Evolutionary conservation across 2,329 filamentous ascomycete species (phyloP).

Genomic region (Epichloe amarillans): DNA sequence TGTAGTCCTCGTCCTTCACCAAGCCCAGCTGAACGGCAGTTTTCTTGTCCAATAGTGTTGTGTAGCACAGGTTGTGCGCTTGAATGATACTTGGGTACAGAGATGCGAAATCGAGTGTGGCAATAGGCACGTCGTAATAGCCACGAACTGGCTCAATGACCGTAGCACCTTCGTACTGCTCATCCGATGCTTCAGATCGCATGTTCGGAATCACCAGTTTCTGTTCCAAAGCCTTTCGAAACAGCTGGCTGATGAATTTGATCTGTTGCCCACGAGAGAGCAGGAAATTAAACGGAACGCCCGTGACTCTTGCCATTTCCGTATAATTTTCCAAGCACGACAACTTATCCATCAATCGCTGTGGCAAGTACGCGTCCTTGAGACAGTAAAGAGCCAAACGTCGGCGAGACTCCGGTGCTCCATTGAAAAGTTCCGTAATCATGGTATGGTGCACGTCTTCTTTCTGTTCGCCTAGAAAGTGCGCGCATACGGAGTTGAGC

Average conservation of each 20-base stretch:
- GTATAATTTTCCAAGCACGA: conserved; percentile 99
- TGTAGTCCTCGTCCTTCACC: conserved; percentile 87
- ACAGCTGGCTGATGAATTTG: conserved; percentile 94
- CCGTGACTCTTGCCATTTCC: conserved; percentile 98
- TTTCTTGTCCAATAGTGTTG: conserved; percentile 63
- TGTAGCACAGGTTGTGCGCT: conserved; percentile 97
- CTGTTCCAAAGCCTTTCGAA: conserved; percentile 86
- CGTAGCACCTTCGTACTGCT: conserved; percentile 94
- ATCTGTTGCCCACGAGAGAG: conserved; percentile 89
- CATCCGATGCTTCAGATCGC: conserved; percentile 54
- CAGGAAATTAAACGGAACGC: conserved; percentile 92
- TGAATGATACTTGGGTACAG: conserved; percentile 98
- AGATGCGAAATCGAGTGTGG: conserved; percentile 95
- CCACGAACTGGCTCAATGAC: conserved; percentile 91
- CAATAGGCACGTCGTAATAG: conserved; percentile 90
- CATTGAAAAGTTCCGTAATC: conserved; percentile 97
- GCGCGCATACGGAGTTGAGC: conserved; percentile 85
- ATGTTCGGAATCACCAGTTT: conserved; percentile 89
- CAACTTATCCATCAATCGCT: conserved; percentile 89
- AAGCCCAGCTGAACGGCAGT: conserved; percentile 64
- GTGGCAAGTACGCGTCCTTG: conserved; percentile 92
- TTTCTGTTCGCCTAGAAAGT: conserved; percentile 94
- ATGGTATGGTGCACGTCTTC: conserved; percentile 98
- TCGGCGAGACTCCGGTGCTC: conserved; percentile 81
- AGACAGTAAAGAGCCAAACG: conserved; percentile 90